phyloP scores from a whole-genome alignment of 495 filamentous ascomycete genomes.

The Aspergillus carlsbadensis region DNA sequence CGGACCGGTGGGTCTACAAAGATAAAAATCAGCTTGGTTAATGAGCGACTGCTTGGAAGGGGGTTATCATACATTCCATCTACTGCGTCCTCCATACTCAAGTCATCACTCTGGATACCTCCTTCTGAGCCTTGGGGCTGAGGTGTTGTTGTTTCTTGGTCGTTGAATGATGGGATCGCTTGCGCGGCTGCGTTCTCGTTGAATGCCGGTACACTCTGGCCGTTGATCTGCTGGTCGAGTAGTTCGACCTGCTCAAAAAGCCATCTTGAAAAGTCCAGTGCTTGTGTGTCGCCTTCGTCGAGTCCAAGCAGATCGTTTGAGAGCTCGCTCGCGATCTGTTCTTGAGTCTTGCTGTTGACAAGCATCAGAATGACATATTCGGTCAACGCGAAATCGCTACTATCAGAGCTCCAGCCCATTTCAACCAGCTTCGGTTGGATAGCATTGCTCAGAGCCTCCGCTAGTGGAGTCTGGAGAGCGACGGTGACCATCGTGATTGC shows the following conservation, averaged over 20 bases:
- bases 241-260: conserved; percentile 78
- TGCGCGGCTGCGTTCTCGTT: conserved; percentile 25
- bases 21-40: conserved; percentile 22
- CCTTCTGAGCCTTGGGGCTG: conserved; percentile 22
- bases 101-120: conserved; percentile 59
- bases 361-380: conserved; percentile 98
- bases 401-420: conserved; percentile 83
- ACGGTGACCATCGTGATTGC: conserved; percentile 64
- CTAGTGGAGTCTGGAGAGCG: conserved; percentile 71
- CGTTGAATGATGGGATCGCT: conserved; percentile 35
- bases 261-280: conserved; percentile 84
- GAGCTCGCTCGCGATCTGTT: conserved; percentile 85
- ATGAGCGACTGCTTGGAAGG: neutral
- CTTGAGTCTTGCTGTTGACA: conserved; percentile 86
- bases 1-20: conserved; percentile 80
- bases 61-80: conserved; percentile 61
- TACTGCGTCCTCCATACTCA: conserved; percentile 72
- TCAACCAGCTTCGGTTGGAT: conserved; percentile 95
- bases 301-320: conserved; percentile 84
- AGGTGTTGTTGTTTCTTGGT: conserved; percentile 20
- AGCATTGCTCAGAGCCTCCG: conserved; percentile 71
- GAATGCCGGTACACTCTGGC: conserved; percentile 27
- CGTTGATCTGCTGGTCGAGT: conserved; percentile 64
- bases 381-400: conserved; percentile 75
- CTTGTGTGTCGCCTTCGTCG: conserved; percentile 76